Evolutionary conservation across 1,139 yeast species (phyloP), one percentile per base, ranked within the genome.

Genomic region (Blastobotrys aristatus): DNA sequence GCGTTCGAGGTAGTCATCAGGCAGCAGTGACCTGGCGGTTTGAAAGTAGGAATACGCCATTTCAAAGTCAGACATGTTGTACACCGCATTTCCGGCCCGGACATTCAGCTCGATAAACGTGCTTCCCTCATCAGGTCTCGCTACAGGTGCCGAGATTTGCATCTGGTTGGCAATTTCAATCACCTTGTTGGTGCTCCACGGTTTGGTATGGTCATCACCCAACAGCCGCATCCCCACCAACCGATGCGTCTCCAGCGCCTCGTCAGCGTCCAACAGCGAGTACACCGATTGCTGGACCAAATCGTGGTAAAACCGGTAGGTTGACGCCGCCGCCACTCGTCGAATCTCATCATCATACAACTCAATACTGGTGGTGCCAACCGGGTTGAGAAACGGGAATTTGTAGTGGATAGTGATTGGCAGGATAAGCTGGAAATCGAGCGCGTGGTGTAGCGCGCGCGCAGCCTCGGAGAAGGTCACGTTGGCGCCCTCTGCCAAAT

Each of bases 351-450:
- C 58, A 17, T 70, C 70, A 3, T 66, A 57, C n/a, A 76, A 49
- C 2, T 68, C 68, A 44, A 57, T 54, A 24, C 75, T 70, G 0
- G 75, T 71, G 33, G 68, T 65, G 0, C 64, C 65, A 2, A 61
- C 59, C 1, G 66, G 59, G 18, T 70, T 63, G 32, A 73, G 72
- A 52, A 75, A 74, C 4, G 82, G 80, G 29, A 75, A 64, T 53
- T 76, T 77, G 57, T 76, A 76, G 52, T 69, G 71, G 1, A 74
- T 63, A 20, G 73, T 70, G 10, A 70, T 63, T 1, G 80, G 77
- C 1, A 61, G 55, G 6, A 77, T 56, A 1, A 75, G 46, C 32
- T 66, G 64, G 13, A 64, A 49, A 31, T 69, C 68, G 17, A 71
- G 59, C 16, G 73, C 72, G 33, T 67, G 56, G 32, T 66, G 69